Conservation (phyloP, 768 basidiomycete species). For the Scleroderma citrinum region DNA sequence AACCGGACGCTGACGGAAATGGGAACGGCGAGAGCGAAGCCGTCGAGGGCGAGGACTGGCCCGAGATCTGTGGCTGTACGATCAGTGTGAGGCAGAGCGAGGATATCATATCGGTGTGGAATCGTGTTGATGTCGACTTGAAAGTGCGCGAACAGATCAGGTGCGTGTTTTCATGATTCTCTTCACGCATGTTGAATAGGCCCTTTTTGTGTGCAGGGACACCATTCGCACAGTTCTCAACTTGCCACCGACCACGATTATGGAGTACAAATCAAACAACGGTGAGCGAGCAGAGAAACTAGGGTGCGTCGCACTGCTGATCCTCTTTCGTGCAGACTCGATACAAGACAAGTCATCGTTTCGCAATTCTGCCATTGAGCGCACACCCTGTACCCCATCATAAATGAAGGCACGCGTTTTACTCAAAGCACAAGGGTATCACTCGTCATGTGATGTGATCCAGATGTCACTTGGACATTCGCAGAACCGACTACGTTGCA, state of each 20-base stretch:
- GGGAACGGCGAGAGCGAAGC: conserved; percentile 25
- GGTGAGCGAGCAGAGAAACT: conserved; percentile 34
- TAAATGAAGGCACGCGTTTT: neutral
- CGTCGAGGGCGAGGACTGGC: conserved; percentile 46
- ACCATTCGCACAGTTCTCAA: conserved; percentile 71
- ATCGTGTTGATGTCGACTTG: conserved; percentile 70
- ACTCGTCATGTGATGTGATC: neutral
- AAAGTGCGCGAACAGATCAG: conserved; percentile 76
- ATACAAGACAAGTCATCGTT: conserved; percentile 88
- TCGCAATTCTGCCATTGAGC: conserved; percentile 56
- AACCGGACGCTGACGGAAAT: conserved; percentile 29
- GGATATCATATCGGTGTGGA: conserved; percentile 94
- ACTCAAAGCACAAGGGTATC: neutral
- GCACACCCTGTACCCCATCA: conserved; percentile 28
- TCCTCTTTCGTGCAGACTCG: conserved; percentile 57
- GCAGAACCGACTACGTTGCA: neutral
- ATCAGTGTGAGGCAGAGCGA: conserved; percentile 91
- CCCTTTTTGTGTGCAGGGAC: conserved; percentile 46
- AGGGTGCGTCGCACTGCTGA: neutral
- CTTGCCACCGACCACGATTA: conserved; percentile 69
- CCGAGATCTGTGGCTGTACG: conserved; percentile 92
- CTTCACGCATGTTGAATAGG: neutral
- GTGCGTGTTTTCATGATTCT: conserved; percentile 50
- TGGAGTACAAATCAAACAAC: conserved; percentile 96
- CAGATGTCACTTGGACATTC: neutral